Base-by-base conservation (phyloP, 768 basidiomycete genomes). In the Clitopilus hobsonii region DNA sequence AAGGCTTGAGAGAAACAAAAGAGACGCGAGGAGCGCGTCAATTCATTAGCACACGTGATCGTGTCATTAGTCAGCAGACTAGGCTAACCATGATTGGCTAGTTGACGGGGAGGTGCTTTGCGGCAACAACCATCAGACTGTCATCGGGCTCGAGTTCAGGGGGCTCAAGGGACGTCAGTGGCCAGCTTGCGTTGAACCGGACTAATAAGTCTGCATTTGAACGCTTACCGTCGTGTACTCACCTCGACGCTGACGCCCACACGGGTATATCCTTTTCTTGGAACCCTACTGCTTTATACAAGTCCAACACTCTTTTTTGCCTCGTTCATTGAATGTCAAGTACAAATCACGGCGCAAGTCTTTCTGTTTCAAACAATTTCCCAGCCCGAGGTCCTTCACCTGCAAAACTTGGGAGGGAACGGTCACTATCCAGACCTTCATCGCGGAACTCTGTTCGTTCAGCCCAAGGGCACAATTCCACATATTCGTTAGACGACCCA, bases 401-500 rank as follows among this genome's bases (percentile, higher is more conserved):
- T 29, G 61, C 57, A 54, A 69, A 71, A 60, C 57, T 56, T 54
- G 51, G 58, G 48, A 68, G 71, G 53, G 73, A 74, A 53, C 69
- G 69, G 47, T 66, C 73, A 28, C 55, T 68, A 28, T 78, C 77
- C 1, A 65, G 78, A 26, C 68, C 75, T n/a, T 76, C 76, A 20
- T 79, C 78, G 13, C 68, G 75, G 29, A 65, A 59, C 22, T 79
- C 78, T 10, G 27, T 74, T 30, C 73, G 76, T 41, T 83, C 80
- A 51, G 64, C 69, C 50, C 80, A 76, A 58, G 74, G 83, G 16
- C 73, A 80, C 26, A 87, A 84, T 61, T 85, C 86, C 23, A 74
- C 77, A 13, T 62, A 77, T 38, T 77, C 81, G 5, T 57, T 81
- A 32, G 86, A 85, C 74, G 84, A 86, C 63, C 78, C 86, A 72